Evolutionary conservation across 176 grass and related monocot genomes (phyloP), one percentile per base, ranked within the genome.

Genomic region (Echinochloa phyllopogon): DNA sequence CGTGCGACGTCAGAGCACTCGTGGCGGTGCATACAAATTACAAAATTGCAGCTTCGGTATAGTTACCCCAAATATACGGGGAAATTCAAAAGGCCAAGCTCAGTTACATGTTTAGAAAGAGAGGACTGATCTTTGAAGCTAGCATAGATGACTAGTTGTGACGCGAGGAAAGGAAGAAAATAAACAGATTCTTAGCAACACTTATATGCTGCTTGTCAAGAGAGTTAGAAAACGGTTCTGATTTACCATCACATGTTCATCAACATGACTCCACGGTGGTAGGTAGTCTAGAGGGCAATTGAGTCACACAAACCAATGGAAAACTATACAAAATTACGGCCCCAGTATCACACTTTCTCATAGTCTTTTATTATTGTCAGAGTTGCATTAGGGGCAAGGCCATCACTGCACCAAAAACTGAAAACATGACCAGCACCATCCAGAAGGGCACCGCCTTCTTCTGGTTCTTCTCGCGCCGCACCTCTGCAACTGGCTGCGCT

Each of bases 351-450:
- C 74, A 64, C 71, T 55, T 71, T 40, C 44, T 24, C 38, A 75
- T 64, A 47, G 42, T 23, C 57, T 65, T 74, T 57, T 84, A 74
- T 74, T 83, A 59, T 72, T 74, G 78, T 99, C 82, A 96, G 72
- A 96, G 92, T 94, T 99, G 97, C 82, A 99, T 89, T 62, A 99
- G 88, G 84, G 97, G 92, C 94, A 99, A 92, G 50, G 94, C 94
- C 94, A 99, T 99, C 20, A 99, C 92, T 1, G 89, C 81, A 58
- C 94, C 88, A 39, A 96, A 96, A 65, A 94, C 84, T 47, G 97
- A 99, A 47, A 96, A 77, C 9, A 99, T 84, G 78, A 99, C 38
- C 42, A 99, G 85, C 78, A 96, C 77, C 70, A 99, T 76, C 92
- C 97, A 99, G 63, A 99, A 88, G 51, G 97, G 97, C 39, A 99